Evolutionary conservation across 2,329 filamentous ascomycete species (phyloP), one percentile per base, ranked within the genome.

Genomic region (Stromatinia cepivora): DNA sequence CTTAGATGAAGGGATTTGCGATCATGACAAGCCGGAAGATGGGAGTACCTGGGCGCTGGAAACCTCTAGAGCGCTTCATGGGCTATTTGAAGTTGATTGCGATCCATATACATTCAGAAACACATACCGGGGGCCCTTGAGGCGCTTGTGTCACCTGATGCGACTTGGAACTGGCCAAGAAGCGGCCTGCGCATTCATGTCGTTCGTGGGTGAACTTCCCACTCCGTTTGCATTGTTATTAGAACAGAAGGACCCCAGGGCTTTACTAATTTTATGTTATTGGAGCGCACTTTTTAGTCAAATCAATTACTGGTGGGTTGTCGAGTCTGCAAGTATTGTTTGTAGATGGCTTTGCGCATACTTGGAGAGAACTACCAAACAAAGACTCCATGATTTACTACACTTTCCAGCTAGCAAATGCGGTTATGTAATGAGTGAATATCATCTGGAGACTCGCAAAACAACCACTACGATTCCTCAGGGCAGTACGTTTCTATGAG

Each of bases 301-400:
- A 25, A 57, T 61, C 31, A 22, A 70, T 9, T 53, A 63, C 9
- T 70, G 65, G 69, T 70, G 69, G 69, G 50, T 70, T 31, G 22
- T 17, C 8, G 45, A 36, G 8, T 50, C 69, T 13, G 69, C 69
- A n/a, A 65, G n/a, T 13, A 22, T 39, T 36, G 52, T 59, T 34
- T 70, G 69, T 57, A 17, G 5, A 56, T 42, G 65, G 31, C 45
- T 70, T 48, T 68, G 65, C 28, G 45, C n/a, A 34, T 50, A 63
- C 13, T 48, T 68, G 65, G 52, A 56, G 20, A 39, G 7, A n/a
- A 54, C 54, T 48, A 31, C 39, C 2, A 50, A 65, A 13, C 39
- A 34, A 6, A 20, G 46, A 34, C 25, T 58, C 17, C 63, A 36
- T 22, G 48, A 66, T 15, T 52, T 67, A 39, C 34, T 58, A 31